These are phyloP conservation scores for Microdochium trichocladiopsis DNA, from an alignment of 2,329 filamentous ascomycete genomes.

Conservation along the genomic window DNA sequence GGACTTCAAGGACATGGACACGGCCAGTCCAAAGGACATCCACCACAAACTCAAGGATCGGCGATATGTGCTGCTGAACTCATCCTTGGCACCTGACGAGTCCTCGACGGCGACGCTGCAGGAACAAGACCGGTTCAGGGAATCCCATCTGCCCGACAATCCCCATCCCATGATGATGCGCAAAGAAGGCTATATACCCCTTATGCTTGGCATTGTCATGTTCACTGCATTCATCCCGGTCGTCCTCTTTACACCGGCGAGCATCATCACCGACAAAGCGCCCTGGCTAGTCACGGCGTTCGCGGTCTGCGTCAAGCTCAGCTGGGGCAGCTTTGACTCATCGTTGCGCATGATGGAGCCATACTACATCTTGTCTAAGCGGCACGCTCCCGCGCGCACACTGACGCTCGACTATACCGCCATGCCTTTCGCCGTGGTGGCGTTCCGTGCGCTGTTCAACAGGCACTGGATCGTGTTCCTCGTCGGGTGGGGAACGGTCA, in stretches of 20 bases:
- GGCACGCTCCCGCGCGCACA: slow-evolving; percentile 58
- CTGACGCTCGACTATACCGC: slow-evolving; percentile 68
- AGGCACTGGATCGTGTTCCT: slow-evolving; percentile 58
- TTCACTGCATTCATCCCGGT: slow-evolving; percentile 53
- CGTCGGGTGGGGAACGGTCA: slow-evolving; percentile 62
- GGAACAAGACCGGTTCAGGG: slow-evolving; percentile 38
- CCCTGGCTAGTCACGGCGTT: slow-evolving; percentile 61
- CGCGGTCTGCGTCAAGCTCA: slow-evolving; percentile 59
- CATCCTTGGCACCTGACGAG: slow-evolving; percentile 60
- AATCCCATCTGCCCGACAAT: slow-evolving; percentile 46
- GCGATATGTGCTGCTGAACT: slow-evolving; percentile 64
- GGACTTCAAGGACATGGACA: slow-evolving; percentile 68
- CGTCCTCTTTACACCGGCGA: slow-evolving; percentile 52
- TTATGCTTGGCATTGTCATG: slow-evolving; percentile 47
- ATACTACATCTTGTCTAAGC: slow-evolving; percentile 61
- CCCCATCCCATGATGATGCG: slow-evolving; percentile 66
- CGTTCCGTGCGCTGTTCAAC: slow-evolving; percentile 54
- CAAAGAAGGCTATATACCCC: slow-evolving; percentile 49
- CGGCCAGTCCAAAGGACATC: slow-evolving; percentile 58
- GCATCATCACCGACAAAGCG: slow-evolving; percentile 49
- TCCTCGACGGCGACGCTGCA: slow-evolving; percentile 31
- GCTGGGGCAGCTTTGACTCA: slow-evolving; percentile 63
- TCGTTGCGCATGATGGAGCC: slow-evolving; percentile 68
- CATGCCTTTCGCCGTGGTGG: slow-evolving; percentile 60
- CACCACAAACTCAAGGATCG: slow-evolving; percentile 59